phyloP scores from a whole-genome alignment of 2,329 filamentous ascomycete species.

The Microcyclospora tardicrescens region DNA sequence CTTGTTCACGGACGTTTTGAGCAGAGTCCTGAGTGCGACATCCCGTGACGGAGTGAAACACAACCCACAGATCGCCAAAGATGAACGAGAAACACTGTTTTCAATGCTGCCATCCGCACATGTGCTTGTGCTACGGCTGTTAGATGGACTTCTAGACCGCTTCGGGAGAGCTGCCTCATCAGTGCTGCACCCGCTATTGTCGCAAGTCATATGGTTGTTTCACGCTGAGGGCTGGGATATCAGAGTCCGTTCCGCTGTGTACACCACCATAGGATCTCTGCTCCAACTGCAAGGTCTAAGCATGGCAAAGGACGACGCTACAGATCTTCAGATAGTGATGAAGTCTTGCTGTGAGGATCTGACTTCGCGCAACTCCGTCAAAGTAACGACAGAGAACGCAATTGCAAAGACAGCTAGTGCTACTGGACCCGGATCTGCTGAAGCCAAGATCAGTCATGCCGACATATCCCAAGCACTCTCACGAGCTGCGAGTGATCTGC shows the following conservation, averaged over 20 bases:
- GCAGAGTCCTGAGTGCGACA: constrained; percentile 50
- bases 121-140: constrained; percentile 51
- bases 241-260: constrained; percentile 47
- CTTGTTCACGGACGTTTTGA: constrained; percentile 53
- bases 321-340: constrained; percentile 49
- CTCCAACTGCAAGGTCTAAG: constrained; percentile 51
- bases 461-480: constrained; percentile 36
- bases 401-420: not conserved
- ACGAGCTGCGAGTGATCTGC: constrained; percentile 46
- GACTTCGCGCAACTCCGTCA: constrained; percentile 20
- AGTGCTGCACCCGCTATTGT: constrained; percentile 50
- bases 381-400: constrained; percentile 1
- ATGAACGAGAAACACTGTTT: constrained; percentile 74
- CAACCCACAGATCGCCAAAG: constrained; percentile 60
- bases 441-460: constrained; percentile 7
- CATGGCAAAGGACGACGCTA: constrained; percentile 52
- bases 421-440: not conserved
- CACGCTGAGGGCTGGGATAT: constrained; percentile 37
- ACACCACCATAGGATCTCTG: constrained; percentile 45
- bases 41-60: constrained; percentile 36
- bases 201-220: constrained; percentile 62
- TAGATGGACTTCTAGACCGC: constrained; percentile 44
- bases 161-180: constrained; percentile 47
- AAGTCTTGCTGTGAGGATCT: constrained; percentile 64
- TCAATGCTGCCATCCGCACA: constrained; percentile 61